Base-by-base conservation (phyloP, 805 yeast genomes). In the Suhomyces faveliae region DNA sequence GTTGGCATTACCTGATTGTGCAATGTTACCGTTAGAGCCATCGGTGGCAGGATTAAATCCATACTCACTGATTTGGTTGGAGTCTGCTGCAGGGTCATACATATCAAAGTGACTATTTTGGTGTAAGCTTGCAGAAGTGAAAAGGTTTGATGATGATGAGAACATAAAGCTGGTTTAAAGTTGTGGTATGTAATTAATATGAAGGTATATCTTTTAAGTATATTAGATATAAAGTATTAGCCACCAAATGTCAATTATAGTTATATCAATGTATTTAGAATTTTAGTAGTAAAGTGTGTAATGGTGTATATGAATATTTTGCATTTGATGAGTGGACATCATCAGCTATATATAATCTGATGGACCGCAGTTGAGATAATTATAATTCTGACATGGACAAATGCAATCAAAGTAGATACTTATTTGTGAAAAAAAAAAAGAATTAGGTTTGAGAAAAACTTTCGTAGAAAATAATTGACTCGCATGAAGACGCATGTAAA, bases 31-130 rank as follows among this genome's bases (percentile, higher is more conserved):
- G 27, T 15, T 30, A 9, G 37, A 13, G 33, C 27, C 5, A 10
- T 21, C 17, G 10, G 40, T 23, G n/a, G 43, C 43, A 17, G 51
- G 54, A 21, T 37, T 37, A 17, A 37, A 20, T 12, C 25, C 25
- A 42, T 47, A 55, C 12, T 55, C 57, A 42, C 43, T 52, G 40
- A 44, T 27, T 20, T 45, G 55, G 43, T 38, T 44, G 30, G 52
- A 38, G 27, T 55, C 58, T 35, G 54, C 47, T 12, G 44, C 17
- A 17, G 55, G 56, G 40, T 56, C 61, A 42, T 54, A 47, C 59
- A 54, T 56, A 38, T 51, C 58, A 45, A 52, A 47, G 38, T 54
- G 54, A 39, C 42, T 51, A 21, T 48, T 33, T 20, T 33, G 37
- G 37, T 15, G 37, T 33, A 24, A 24, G 10, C 27, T 24, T 24